Evolutionary conservation across 495 filamentous ascomycete genomes (phyloP), one percentile per base, ranked within the genome.

Genomic region (Chlorociboria aeruginascens): DNA sequence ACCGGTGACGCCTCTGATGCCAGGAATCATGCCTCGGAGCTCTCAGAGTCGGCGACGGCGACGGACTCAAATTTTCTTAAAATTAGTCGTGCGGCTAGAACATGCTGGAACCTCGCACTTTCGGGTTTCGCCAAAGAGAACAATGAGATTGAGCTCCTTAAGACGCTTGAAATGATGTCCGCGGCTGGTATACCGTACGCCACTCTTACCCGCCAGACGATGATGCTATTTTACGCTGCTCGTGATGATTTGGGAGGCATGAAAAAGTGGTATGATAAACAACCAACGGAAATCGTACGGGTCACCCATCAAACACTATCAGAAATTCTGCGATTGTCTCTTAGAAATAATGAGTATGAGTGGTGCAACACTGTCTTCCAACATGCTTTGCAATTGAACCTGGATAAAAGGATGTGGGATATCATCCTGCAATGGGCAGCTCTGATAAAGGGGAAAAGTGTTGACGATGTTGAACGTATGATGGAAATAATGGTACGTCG

Each of bases 361-460:
- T 90, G 81, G 76, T 82, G 80, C 2, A 68, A 73, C 40, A 54
- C 69, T 13, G 65, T 93, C 16, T 77, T 86, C 33, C 66, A 78
- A 31, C 65, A 75, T 4, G 57, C 89, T 13, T 58, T 79, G 25
- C 64, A 70, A 38, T 61, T 50, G 13, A 66, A 52, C 13, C 72
- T 70, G 28, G 32, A 50, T 28, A 74, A 82, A 33, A 64, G 71
- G 20, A 62, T 58, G n/a, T 83, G 83, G 74, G 79, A 89, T 53
- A 70, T 82, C 30, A 65, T 82, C 7, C 71, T 95, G 36, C 74
- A 83, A 40, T 94, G 85, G 84, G 78, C 85, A 25, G 82, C 81
- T 10, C 71, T 81, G 10, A 61, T 64, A 32, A 74, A 81, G 50
- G 81, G 79, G 8, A 82, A 76, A 58, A 77, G 78, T 9, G 77